Percentiles rank a stretch among this genome's conserved stretches.
Evolutionary conservation across 441 rosid genomes (phyloP).

Genomic region (Aleurites moluccanus): DNA sequence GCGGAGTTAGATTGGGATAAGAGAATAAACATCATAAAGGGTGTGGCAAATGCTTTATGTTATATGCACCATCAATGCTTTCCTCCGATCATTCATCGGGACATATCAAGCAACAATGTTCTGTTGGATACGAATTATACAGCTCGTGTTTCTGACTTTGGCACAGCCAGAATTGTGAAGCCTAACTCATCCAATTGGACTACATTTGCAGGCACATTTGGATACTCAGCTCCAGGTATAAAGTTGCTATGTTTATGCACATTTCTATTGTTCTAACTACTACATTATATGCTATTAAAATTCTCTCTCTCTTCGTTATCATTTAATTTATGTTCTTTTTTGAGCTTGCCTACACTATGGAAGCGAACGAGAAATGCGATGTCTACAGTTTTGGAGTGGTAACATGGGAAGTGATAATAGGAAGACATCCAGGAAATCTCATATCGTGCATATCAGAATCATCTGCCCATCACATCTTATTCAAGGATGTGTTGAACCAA

Average conservation of each 20-base stretch:
- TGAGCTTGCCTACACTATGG: background rate
- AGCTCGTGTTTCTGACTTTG: background rate
- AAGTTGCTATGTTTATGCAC: background rate
- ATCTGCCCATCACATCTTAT: background rate
- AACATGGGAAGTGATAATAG: background rate
- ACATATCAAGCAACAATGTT: background rate
- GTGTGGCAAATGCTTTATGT: background rate
- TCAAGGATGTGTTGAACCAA: conserved; percentile 1
- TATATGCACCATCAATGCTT: background rate
- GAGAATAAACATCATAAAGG: background rate
- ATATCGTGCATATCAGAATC: background rate
- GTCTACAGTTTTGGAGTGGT: background rate
- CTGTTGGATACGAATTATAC: background rate
- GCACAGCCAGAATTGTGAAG: background rate
- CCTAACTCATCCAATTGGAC: conserved; percentile 5
- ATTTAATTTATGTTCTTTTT: background rate
- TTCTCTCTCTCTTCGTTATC: no score
- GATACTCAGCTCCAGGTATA: background rate
- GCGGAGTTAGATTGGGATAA: background rate
- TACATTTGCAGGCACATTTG: background rate
- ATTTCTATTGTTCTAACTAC: background rate
- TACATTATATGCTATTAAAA: no score
- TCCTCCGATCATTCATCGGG: background rate
- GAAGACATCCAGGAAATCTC: conserved; percentile 1
- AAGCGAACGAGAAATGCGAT: background rate